Conservation (phyloP, 176 grass and related monocot genomes). For the Oryza australiensis region DNA sequence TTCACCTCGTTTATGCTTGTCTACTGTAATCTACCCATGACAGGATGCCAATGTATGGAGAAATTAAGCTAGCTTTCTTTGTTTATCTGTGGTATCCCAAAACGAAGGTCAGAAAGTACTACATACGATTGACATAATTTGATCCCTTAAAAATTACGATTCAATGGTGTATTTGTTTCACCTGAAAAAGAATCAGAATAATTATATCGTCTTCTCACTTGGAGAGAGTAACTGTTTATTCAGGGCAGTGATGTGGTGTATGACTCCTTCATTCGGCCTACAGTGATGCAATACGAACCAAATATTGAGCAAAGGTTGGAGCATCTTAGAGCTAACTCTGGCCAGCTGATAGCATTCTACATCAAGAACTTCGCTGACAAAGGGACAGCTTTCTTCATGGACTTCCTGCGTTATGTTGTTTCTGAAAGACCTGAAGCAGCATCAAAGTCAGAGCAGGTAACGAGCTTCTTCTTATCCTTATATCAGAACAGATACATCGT, state of each 20-base stretch:
- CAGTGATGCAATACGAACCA: conserved; percentile 76
- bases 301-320: conserved; percentile 68
- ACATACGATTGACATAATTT: neutral
- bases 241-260: conserved; percentile 75
- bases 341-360: conserved; percentile 60
- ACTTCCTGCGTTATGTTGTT: conserved; percentile 50
- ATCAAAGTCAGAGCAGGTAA: conserved; percentile 35
- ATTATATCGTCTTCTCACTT: neutral
- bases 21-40: neutral
- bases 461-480: neutral
- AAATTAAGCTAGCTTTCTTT: conserved; percentile 76
- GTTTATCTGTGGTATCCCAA: conserved; percentile 79
- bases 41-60: conserved; percentile 83
- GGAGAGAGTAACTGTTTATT: conserved; percentile 15
- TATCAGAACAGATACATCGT: neutral
- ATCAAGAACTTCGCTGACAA: conserved; percentile 72
- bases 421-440: conserved; percentile 32
- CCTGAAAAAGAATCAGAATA: neutral
- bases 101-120: conserved; percentile 54
- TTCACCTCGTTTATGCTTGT: neutral
- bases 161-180: neutral
- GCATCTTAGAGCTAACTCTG: conserved; percentile 57
- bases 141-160: neutral
- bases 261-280: conserved; percentile 62
- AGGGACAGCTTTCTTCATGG: conserved; percentile 55